phyloP scores from a whole-genome alignment of 768 basidiomycete genomes.

The Candolleomyces efflorescens region DNA sequence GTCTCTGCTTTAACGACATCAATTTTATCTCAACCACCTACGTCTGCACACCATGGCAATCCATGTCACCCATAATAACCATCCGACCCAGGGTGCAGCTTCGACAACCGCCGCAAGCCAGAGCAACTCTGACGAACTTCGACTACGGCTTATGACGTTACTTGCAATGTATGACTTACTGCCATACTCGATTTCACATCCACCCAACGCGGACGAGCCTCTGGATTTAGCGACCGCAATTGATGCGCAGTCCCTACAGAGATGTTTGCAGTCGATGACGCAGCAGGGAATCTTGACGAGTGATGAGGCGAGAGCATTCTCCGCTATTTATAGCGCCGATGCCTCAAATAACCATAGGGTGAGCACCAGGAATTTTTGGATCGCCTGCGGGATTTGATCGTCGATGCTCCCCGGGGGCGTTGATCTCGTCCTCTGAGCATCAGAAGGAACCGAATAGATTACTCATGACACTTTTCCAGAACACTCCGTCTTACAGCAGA shows the following conservation, averaged over 20 bases:
- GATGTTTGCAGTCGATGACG: slow-evolving; percentile 18
- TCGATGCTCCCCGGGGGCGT: neutral
- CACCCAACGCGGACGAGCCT: slow-evolving; percentile 21
- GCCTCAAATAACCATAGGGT: neutral
- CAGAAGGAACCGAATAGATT: too few relatives aligned
- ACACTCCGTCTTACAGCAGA: too few relatives aligned
- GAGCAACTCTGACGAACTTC: slow-evolving; percentile 8
- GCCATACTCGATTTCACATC: slow-evolving; percentile 27
- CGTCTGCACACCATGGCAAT: neutral
- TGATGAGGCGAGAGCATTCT: slow-evolving; percentile 13
- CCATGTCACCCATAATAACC: neutral
- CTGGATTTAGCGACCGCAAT: slow-evolving; percentile 22
- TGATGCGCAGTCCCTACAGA: slow-evolving; percentile 20
- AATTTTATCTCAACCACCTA: too few relatives aligned
- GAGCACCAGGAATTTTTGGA: neutral
- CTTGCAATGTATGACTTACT: slow-evolving; percentile 28
- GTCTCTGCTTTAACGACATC: too few relatives aligned
- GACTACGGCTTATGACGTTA: slow-evolving; percentile 25
- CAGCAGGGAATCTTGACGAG: slow-evolving; percentile 10
- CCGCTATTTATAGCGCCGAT: slow-evolving; percentile 9
- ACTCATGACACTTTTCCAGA: too few relatives aligned
- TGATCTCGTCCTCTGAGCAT: too few relatives aligned
- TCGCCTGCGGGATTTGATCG: neutral
- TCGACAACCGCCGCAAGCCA: neutral
- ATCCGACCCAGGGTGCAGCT: neutral